phyloP scores from a whole-genome alignment of 768 basidiomycete species.

The Xerocomellus intermedius region DNA sequence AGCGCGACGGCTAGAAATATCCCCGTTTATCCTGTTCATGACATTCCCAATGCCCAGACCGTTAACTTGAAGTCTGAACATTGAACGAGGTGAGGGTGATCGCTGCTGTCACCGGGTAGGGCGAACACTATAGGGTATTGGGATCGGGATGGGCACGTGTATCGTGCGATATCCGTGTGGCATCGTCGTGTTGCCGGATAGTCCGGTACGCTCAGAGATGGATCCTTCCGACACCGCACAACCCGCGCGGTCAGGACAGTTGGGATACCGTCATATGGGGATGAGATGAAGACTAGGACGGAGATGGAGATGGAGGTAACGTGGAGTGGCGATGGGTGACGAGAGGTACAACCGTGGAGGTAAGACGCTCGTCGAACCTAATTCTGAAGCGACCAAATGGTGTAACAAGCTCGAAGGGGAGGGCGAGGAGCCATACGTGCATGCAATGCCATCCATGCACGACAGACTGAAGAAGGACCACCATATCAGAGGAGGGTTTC shows the following conservation, averaged over 20 bases:
- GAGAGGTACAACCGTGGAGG: background rate
- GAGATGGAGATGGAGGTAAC: constrained; percentile 2
- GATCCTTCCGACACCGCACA: constrained; percentile 4
- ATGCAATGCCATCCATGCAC: background rate
- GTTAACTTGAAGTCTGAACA: background rate
- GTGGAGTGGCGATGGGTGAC: background rate
- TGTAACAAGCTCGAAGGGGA: background rate
- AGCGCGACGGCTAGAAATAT: background rate
- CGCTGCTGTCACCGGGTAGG: background rate
- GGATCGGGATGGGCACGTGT: constrained; percentile 3
- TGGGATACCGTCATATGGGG: background rate
- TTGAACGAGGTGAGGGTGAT: background rate
- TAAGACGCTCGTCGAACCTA: background rate
- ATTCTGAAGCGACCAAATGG: background rate
- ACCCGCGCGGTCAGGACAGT: background rate
- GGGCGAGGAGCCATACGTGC: background rate
- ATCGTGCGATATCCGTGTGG: background rate
- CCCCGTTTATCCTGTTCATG: background rate
- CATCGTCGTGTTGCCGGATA: background rate
- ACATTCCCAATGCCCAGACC: background rate
- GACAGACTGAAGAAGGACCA: no score
- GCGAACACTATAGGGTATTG: background rate
- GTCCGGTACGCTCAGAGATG: background rate
- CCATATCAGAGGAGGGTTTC: no score
- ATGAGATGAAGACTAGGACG: background rate